Conservation (phyloP, 805 yeast genomes). For the Pichia sporocuriosa region DNA sequence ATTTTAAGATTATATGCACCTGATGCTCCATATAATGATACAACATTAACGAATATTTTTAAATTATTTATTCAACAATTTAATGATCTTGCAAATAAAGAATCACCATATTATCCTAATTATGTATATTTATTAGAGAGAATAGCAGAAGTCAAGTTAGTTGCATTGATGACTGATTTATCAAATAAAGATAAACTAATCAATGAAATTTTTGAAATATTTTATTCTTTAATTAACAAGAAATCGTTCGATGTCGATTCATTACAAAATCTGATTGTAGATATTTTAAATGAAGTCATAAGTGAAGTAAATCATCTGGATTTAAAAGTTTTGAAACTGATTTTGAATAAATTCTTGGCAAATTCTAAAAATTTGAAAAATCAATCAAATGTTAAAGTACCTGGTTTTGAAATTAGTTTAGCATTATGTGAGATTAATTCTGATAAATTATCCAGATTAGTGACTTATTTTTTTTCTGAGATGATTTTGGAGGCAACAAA, state of each 20-base stretch:
- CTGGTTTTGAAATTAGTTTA: constrained; percentile 60
- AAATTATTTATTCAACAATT: constrained; percentile 60
- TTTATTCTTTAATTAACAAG: constrained; percentile 47
- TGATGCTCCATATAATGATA: constrained; percentile 75
- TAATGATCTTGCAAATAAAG: constrained; percentile 39
- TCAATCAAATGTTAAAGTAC: constrained; percentile 28
- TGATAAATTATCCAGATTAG: constrained; percentile 67
- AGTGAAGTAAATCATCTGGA: constrained; percentile 66
- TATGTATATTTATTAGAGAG: constrained; percentile 59
- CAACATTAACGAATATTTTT: constrained; percentile 58
- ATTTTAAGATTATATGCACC: constrained; percentile 77
- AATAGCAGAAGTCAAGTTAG: constrained; percentile 66
- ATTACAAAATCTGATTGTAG: constrained; percentile 57
- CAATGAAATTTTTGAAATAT: constrained; percentile 48
- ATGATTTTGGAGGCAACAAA: constrained; percentile 47
- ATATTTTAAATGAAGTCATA: constrained; percentile 67
- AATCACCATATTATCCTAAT: constrained; percentile 56
- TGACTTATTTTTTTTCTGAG: constrained; percentile 78
- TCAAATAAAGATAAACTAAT: constrained; percentile 54
- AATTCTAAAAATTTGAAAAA: constrained; percentile 23
- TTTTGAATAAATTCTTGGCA: constrained; percentile 55
- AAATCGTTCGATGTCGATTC: constrained; percentile 29
- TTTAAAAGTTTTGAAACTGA: constrained; percentile 48
- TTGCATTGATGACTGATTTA: constrained; percentile 46
- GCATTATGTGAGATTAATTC: constrained; percentile 62